phyloP scores from a whole-genome alignment of 805 yeast genomes.

The Martiniozyma abietophila region DNA sequence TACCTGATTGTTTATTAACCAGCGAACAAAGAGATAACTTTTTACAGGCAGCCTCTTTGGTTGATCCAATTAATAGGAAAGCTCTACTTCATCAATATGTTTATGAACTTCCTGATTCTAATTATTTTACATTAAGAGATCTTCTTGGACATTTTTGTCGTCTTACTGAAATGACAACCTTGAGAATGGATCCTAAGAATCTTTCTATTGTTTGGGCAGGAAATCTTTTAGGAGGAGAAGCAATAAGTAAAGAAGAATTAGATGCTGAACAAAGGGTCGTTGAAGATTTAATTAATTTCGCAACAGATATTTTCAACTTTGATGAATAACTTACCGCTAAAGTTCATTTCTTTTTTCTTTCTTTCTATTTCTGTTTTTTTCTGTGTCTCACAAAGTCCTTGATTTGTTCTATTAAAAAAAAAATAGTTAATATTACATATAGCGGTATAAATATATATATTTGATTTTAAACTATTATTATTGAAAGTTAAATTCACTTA shows the following conservation, averaged over 20 bases:
- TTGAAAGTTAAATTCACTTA: background rate
- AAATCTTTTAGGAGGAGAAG: conserved; percentile 55
- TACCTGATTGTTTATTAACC: conserved; percentile 84
- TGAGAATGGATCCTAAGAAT: conserved; percentile 76
- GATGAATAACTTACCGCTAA: conserved; percentile 8
- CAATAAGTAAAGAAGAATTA: conserved; percentile 44
- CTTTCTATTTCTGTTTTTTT: too few relatives aligned
- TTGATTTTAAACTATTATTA: background rate
- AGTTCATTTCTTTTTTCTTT: too few relatives aligned
- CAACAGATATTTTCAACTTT: conserved; percentile 60
- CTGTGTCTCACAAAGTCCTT: too few relatives aligned
- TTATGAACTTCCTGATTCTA: conserved; percentile 87
- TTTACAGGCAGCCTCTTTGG: conserved; percentile 61
- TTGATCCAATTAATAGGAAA: conserved; percentile 44
- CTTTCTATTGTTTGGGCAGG: conserved; percentile 96
- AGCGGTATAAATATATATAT: too few relatives aligned
- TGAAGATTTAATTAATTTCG: conserved; percentile 76
- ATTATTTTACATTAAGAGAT: conserved; percentile 83
- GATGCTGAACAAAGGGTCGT: conserved; percentile 48
- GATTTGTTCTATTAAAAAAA: too few relatives aligned
- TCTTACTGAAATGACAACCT: conserved; percentile 35
- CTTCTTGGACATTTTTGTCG: conserved; percentile 66
- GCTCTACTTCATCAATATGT: conserved; percentile 82
- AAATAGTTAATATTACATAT: too few relatives aligned
- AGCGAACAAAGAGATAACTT: conserved; percentile 51